Base-by-base conservation (phyloP, 306 rosid genomes). In the Leucaena leucocephala region DNA sequence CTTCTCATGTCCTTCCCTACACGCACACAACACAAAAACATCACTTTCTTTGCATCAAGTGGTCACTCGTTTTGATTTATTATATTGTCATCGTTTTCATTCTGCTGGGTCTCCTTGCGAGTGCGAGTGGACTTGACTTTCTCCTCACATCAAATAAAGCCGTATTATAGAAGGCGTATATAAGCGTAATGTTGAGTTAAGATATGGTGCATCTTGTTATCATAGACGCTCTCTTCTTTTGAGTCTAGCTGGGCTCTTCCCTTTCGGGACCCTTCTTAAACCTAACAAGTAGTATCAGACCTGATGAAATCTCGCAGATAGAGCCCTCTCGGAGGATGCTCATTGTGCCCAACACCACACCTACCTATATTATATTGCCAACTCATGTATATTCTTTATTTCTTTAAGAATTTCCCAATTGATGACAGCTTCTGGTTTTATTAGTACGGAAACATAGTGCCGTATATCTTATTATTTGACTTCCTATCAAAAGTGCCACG, bases 11-110 rank as follows among this genome's bases (percentile, higher is more conserved):
- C 66, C 11, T n/a, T 46, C n/a, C 15, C 42, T 49, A 22, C 36
- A 2, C 19, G 6, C 58, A 52, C 58, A 27, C 27, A 40, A 36
- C 27, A 54, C 27, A 17, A 7, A 54, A 17, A 76, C 57, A 67
- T 74, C 35, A 17, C 73, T 62, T 34, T 48, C 16, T 9, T 52
- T 21, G 35, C 35, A 21, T 61, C 33, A 71, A 49, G 58, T 82
- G 83, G 64, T 72, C 45, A 43, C 75, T 65, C 27, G 1, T 27
- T 27, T 27, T 27, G 27, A 27, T 27, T 27, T 27, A 27, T n/a
- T n/a, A n/a, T n/a, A n/a, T 27, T 27, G 27, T 27, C 1, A 27
- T 27, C 39, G 49, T 57, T 74, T 35, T 62, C 35, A 70, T 71
- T 62, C 44, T 16, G 46, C 33, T 36, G 22, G 45, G 4, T 13